Evolutionary conservation across 768 basidiomycete species (phyloP), one percentile per base, ranked within the genome.

Genomic region (Collybiopsis luxurians): DNA sequence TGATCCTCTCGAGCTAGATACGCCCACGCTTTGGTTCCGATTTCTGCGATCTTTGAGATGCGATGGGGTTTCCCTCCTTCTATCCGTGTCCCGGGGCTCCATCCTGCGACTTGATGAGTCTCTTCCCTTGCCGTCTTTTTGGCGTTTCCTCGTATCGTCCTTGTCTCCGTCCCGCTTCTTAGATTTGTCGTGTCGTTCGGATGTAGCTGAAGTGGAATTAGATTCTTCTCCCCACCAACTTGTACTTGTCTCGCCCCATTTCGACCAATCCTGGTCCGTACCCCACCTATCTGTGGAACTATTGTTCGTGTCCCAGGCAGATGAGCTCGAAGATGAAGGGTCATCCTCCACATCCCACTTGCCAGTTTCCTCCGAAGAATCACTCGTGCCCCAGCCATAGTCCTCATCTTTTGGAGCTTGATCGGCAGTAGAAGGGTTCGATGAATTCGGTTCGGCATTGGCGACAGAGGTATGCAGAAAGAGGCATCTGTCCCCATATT

Each of bases 381-480:
- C 34, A 10, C n/a, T n/a, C n/a, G n/a, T n/a, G n/a, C 31, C 48
- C 30, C 48, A 49, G 30, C 48, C 48, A 19, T 19, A 34, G 21
- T 49, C n/a, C 10, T 49, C 19, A 36, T 30, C 21, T 28, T 36
- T 9, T 2, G n/a, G n/a, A 7, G 59, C 60, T 21, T 67, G 49
- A 34, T 66, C 62, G 30, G 61, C 59, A 42, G 61, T 60, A 38
- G n/a, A n/a, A n/a, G n/a, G n/a, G n/a, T n/a, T n/a, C n/a, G n/a
- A 55, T 15, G 6, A 50, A 26, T 26, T 53, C 23, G 40, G 17
- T 24, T 13, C 31, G 26, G 38, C 19, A 27, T n/a, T 34, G 38
- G 26, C 43, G 44, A 42, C 39, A 30, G n/a, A n/a, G 17, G 19
- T 19, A 13, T 53, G 51, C 4, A 40, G 24, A 26, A 19, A 53